Percentiles rank a stretch among this genome's conserved stretches.
phyloP scores from a whole-genome alignment of 1,139 yeast species.

The Yamadazyma diospyri region DNA sequence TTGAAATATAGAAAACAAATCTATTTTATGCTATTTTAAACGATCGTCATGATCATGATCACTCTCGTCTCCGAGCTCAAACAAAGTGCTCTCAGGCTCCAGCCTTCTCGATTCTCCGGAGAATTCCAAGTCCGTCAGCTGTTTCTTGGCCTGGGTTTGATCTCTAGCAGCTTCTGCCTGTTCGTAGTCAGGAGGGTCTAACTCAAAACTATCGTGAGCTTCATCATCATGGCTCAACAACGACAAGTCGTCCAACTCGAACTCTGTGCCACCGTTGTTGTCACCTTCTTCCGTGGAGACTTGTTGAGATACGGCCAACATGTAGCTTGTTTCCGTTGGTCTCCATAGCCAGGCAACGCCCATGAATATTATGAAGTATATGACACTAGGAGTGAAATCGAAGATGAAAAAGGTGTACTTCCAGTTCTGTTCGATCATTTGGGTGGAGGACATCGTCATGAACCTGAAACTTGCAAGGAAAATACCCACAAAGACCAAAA shows the following conservation, averaged over 20 bases:
- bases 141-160: neutral
- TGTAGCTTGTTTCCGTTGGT: conserved; percentile 92
- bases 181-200: conserved; percentile 30
- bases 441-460: conserved; percentile 69
- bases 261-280: conserved; percentile 58
- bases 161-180: conserved; percentile 7
- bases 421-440: conserved; percentile 87
- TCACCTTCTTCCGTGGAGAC: conserved; percentile 74
- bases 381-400: conserved; percentile 94
- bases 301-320: conserved; percentile 93
- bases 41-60: conserved; percentile 34
- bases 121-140: neutral
- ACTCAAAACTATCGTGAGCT: conserved; percentile 38
- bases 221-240: conserved; percentile 53
- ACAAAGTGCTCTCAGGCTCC: conserved; percentile 29
- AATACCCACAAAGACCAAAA: conserved; percentile 53
- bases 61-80: conserved; percentile 36
- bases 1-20: too few relatives aligned
- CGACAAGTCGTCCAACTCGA: conserved; percentile 72
- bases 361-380: conserved; percentile 79
- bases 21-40: too few relatives aligned
- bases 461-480: conserved; percentile 67
- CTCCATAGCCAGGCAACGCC: conserved; percentile 93
- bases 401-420: conserved; percentile 82
- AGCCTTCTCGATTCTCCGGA: neutral